Conservation (phyloP, 257 asterid genomes). For the Capsicum pubescens region DNA sequence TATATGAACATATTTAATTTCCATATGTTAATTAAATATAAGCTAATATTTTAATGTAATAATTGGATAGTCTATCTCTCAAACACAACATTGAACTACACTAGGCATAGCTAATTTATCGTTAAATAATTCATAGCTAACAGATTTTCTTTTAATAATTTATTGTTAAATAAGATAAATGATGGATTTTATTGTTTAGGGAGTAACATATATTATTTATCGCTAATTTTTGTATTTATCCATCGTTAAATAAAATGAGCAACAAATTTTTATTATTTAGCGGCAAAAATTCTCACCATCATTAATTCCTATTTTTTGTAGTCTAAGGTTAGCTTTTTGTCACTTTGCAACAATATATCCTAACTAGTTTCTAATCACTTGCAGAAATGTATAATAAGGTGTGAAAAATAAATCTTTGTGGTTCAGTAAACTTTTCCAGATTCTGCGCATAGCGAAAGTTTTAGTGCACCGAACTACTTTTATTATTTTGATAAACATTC, state of each 20-base stretch:
- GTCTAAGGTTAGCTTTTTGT: too few species aligned
- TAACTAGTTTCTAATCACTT: too few species aligned
- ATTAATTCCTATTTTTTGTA: neutral
- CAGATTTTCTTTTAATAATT: neutral
- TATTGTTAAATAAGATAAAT: neutral
- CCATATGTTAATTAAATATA: constrained; percentile 18
- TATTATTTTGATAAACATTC: too few species aligned
- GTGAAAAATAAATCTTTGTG: too few species aligned
- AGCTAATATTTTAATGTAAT: neutral
- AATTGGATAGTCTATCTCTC: neutral
- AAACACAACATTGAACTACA: neutral
- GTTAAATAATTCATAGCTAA: neutral
- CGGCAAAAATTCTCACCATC: neutral
- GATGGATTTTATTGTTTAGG: neutral
- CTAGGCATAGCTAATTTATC: neutral
- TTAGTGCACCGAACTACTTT: too few species aligned
- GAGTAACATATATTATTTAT: too few species aligned
- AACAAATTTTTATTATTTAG: neutral
- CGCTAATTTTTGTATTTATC: too few species aligned
- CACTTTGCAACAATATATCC: too few species aligned
- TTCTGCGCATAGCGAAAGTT: too few species aligned
- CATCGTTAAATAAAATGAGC: neutral
- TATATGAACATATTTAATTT: neutral
- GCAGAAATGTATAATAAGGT: too few species aligned
- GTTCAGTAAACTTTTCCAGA: too few species aligned